phyloP scores from a whole-genome alignment of 2,329 filamentous ascomycete species.

The Aspergillus sojae region DNA sequence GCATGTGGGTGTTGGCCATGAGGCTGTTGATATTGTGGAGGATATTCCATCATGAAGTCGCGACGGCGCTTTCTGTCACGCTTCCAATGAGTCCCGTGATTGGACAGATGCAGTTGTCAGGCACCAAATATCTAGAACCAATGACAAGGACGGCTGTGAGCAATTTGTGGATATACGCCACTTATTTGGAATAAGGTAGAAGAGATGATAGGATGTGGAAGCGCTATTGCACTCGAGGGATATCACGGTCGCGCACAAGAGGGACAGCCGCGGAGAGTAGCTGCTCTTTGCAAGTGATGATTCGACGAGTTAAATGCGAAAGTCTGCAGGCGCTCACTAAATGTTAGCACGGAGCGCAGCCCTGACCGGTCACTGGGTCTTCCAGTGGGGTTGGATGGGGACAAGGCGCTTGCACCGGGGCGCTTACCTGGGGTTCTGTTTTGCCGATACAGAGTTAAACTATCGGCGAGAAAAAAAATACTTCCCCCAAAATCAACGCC shows the following conservation, averaged over 20 bases:
- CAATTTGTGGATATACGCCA: conserved; percentile 22
- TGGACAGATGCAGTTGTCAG: conserved; percentile 20
- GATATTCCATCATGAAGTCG: conserved; percentile 69
- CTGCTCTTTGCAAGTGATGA: conserved; percentile 36
- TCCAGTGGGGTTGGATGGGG: conserved; percentile 26
- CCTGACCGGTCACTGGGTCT: conserved; percentile 45
- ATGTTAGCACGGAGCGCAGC: conserved; percentile 49
- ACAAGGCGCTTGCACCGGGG: conserved; percentile 24
- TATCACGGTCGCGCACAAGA: conserved; percentile 31
- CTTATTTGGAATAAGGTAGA: conserved; percentile 16
- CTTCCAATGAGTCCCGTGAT: conserved; percentile 24
- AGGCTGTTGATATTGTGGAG: conserved; percentile 70
- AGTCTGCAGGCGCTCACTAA: conserved; percentile 42
- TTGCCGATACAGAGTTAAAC: conserved; percentile 17
- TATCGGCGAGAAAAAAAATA: conserved; percentile 16
- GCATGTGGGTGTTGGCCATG: conserved; percentile 64
- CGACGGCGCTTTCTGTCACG: conserved; percentile 31
- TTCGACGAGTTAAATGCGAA: conserved; percentile 43
- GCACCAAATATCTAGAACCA: conserved; percentile 21
- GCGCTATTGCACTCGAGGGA: conserved; percentile 25
- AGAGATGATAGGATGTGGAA: conserved; percentile 26
- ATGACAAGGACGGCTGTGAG: conserved; percentile 20
- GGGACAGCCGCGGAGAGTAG: conserved; percentile 27
- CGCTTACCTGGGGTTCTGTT: conserved; percentile 37
- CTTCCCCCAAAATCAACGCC: conserved; percentile 20